Evolutionary conservation across 2,329 filamentous ascomycete genomes (phyloP).

Genomic region (Tolypocladium ovalisporum): DNA sequence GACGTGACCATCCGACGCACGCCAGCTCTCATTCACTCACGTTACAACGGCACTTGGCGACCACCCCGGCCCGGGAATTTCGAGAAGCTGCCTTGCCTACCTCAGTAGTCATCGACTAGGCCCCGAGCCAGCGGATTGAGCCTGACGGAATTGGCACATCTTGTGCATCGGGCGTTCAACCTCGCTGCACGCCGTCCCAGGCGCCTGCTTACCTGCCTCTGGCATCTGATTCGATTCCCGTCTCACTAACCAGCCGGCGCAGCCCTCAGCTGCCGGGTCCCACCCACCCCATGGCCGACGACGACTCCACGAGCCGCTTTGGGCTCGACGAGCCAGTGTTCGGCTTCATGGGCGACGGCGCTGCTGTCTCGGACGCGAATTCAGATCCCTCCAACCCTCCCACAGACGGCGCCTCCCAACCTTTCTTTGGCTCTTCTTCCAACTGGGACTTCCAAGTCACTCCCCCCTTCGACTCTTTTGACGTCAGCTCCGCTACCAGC

Average conservation of each 20-base stretch:
- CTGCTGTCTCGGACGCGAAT: conserved; percentile 16
- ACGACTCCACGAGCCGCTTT: conserved; percentile 28
- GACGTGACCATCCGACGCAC: neutral
- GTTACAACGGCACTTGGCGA: neutral
- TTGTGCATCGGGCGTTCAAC: neutral
- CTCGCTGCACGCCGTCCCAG: neutral
- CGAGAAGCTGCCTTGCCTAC: neutral
- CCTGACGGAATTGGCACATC: neutral
- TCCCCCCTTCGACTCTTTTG: conserved; percentile 35
- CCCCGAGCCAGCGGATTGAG: neutral
- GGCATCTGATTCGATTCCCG: neutral
- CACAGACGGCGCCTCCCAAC: conserved; percentile 22
- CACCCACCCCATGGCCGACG: conserved; percentile 25
- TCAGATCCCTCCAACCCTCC: conserved; percentile 18
- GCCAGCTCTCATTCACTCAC: neutral
- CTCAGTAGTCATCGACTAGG: neutral
- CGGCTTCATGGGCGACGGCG: conserved; percentile 23
- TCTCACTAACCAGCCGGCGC: neutral
- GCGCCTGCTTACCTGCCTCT: neutral
- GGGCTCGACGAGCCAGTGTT: conserved; percentile 32
- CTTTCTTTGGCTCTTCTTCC: conserved; percentile 18
- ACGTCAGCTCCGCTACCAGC: conserved; percentile 23
- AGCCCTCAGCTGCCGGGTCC: neutral
- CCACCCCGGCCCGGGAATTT: neutral
- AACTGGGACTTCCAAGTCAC: conserved; percentile 38